Conservation (phyloP, 1,284 basidiomycete species). For the Cutaneotrichosporon cavernicola region DNA sequence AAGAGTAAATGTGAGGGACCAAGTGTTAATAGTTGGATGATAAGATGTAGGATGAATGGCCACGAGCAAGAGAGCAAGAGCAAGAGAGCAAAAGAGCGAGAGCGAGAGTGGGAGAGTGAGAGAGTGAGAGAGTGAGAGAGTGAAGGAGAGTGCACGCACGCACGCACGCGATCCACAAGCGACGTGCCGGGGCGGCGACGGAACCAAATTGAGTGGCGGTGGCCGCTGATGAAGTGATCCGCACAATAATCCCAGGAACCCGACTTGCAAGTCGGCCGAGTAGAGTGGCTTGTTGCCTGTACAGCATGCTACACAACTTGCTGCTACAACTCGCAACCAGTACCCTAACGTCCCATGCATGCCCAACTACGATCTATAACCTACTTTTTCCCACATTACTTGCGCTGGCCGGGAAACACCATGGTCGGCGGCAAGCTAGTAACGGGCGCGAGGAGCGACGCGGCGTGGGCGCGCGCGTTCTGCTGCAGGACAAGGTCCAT, state of each 20-base stretch:
- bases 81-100: no score
- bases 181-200: background rate
- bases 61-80: no score
- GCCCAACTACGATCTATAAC: background rate
- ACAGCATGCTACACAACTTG: background rate
- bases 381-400: slow-evolving; percentile 10
- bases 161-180: background rate
- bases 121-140: no score
- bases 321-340: no score
- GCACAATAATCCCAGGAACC: background rate
- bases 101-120: no score
- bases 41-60: no score
- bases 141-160: background rate
- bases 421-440: slow-evolving; percentile 81
- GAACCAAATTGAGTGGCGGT: background rate
- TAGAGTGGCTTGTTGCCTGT: background rate
- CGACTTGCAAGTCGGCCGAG: no score
- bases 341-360: background rate
- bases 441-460: slow-evolving; percentile 67
- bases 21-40: background rate
- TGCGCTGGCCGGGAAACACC: slow-evolving; percentile 50
- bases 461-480: slow-evolving; percentile 71
- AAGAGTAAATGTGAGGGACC: background rate
- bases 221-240: background rate
- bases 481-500: slow-evolving; percentile 91